Evolutionary conservation across 1,139 yeast species (phyloP), one percentile per base, ranked within the genome.

Genomic region (Candida tunisiensis): DNA sequence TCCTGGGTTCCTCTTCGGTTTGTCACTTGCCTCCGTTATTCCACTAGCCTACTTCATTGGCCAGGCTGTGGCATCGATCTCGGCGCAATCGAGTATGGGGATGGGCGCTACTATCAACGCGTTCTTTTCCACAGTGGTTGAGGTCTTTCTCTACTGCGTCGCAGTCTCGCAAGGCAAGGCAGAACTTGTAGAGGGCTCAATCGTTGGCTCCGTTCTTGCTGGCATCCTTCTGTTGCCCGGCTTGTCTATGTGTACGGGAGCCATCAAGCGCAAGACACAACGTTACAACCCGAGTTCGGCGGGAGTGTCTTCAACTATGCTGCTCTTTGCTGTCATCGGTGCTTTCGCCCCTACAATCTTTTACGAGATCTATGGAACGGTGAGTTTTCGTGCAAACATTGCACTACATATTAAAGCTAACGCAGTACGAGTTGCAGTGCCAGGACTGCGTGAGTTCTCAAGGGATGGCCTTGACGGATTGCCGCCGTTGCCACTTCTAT

Each of bases 1-100:
- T 37, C 55, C 78, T 1, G 54, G 71, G 26, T 50, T 40, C 19
- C 19, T 39, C 18, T 91, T 88, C 44, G 60, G 69, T 29, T 57
- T 83, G 16, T 78, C 94, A 50, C 58, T 88, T 34, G 62, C 78
- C 29, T 78, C 95, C 2, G 80, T 88, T 34, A 69, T 88, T 27
- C 98, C 99, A 3, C 60, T 88, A 39, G 98, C 98, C 0, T 88
- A 88, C 48, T 88, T 85, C 49, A 85, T 88, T 42, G 99, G 99
- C 3, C 96, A 88, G 51, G 98, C 96, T 2, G 98, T 88, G 15
- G 99, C 99, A 0, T 85, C 96, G 2, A 88, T 88, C 36, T 79
- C 94, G 3, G 96, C 98, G 0, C 98, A 91, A 54, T 82, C 95
- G 1, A 85, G 96, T 0, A 88, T 88, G 96, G 95, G 96, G n/a